Evolutionary conservation across 169 alveolate species (phyloP).

Genomic region (Plasmodium reichenowi): DNA sequence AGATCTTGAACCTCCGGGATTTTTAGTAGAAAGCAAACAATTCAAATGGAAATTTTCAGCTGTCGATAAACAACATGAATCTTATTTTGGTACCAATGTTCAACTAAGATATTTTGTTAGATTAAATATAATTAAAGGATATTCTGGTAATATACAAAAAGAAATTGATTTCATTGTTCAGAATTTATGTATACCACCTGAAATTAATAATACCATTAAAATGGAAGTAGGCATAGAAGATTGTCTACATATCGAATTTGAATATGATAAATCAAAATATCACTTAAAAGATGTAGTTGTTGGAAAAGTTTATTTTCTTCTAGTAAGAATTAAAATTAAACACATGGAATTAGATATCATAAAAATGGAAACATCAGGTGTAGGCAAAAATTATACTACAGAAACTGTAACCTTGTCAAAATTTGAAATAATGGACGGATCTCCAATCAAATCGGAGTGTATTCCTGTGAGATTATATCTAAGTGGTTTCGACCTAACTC

Average conservation of each 20-base stretch:
- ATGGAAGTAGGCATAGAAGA: conserved; percentile 99
- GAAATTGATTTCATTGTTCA: conserved; percentile 97
- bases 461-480: conserved; percentile 97
- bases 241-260: conserved; percentile 97
- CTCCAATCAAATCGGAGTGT: conserved; percentile 96
- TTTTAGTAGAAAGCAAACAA: conserved; percentile 90
- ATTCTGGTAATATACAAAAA: conserved; percentile 90
- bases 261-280: conserved; percentile 94
- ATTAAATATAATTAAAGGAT: conserved; percentile 93
- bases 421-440: conserved; percentile 99
- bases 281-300: conserved; percentile 97
- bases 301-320: conserved; percentile 97
- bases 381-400: conserved; percentile 85
- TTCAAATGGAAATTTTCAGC: conserved; percentile 95
- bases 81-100: conserved; percentile 97
- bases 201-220: conserved; percentile 92
- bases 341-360: conserved; percentile 94
- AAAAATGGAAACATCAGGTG: conserved; percentile 80
- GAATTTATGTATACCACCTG: conserved; percentile 92
- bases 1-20: conserved; percentile 98
- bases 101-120: conserved; percentile 93
- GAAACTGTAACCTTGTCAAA: conserved; percentile 97
- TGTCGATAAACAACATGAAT: conserved; percentile 98
- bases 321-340: conserved; percentile 98
- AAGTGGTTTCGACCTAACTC: conserved; percentile 97